phyloP scores from a whole-genome alignment of 805 yeast species.

The Candida glaebosa region DNA sequence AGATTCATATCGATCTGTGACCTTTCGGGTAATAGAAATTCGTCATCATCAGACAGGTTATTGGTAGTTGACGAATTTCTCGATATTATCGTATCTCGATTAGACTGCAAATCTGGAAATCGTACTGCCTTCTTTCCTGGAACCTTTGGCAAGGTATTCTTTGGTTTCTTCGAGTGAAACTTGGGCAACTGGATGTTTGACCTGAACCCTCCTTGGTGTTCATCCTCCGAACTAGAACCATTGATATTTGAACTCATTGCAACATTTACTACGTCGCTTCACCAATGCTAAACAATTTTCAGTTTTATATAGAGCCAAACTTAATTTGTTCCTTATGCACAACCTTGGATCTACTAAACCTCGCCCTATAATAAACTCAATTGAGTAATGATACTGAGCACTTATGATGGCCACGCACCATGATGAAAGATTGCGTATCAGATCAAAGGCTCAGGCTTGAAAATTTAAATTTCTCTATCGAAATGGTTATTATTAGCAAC shows the following conservation, averaged over 20 bases:
- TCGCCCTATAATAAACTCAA: neutral
- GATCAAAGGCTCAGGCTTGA: too few species aligned
- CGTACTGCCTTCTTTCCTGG: conserved; percentile 24
- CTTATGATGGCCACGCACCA: neutral
- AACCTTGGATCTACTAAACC: neutral
- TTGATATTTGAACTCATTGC: neutral
- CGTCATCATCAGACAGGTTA: conserved; percentile 16
- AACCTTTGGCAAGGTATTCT: conserved; percentile 10
- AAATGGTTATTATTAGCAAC: neutral
- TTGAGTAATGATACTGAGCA: too few species aligned
- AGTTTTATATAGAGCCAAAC: neutral
- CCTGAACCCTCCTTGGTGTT: conserved; percentile 15
- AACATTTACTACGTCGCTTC: neutral
- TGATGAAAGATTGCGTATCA: neutral
- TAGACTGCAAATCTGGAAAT: conserved; percentile 24
- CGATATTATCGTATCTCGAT: conserved; percentile 26
- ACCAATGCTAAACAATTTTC: neutral
- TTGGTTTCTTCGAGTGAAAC: conserved; percentile 12
- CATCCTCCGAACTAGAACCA: conserved; percentile 31
- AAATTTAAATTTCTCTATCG: too few species aligned
- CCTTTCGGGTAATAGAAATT: conserved; percentile 4
- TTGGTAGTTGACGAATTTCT: conserved; percentile 22
- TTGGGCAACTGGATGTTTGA: conserved; percentile 31
- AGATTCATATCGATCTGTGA: conserved; percentile 11
- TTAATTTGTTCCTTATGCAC: neutral